Evolutionary conservation across 805 yeast species (phyloP), one percentile per base, ranked within the genome.

Genomic region (Ogataea ganodermae): DNA sequence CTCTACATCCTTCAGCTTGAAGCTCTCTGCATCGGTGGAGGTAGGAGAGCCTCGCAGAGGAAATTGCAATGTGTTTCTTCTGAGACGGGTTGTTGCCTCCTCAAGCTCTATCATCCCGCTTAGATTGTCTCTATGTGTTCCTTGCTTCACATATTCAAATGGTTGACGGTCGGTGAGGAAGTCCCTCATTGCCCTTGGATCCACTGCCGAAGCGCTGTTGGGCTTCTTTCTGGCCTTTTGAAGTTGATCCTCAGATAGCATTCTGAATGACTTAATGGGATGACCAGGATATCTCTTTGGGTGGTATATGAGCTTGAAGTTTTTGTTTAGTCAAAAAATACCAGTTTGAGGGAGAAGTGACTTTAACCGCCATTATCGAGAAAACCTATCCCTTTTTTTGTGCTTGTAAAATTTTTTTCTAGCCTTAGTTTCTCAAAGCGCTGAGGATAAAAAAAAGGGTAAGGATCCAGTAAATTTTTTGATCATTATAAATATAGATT

Each of bases 51-150:
- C 39, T 3, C 23, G 13, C 17, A 55, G 33, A 4, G 56, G 56
- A 17, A 55, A 52, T n/a, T 47, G 53, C 50, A 55, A 27, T 5
- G 56, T 55, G 40, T 35, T 50, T 38, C 58, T 45, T 44, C 56
- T 43, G n/a, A 42, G 21, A 16, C 36, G 41, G 3, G 16, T 31
- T 2, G 17, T 22, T 6, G 21, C 35, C 14, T 35, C 30, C 20
- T 44, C 49, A 14, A 42, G 35, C 14, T 42, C 42, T 6, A 37
- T 22, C 22, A 32, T 28, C 17, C 35, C 39, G 9, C 26, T 22
- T 2, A 36, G 38, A 32, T 44, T 39, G 16, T 47, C 36, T 10
- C 33, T 26, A 27, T 50, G 46, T 4, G 42, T 39, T 27, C 55
- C 49, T 32, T 50, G 48, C 33, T 35, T 37, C 14, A 41, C 36